A percentile compares a stretch with the other conserved stretches of the same genome.
These are phyloP conservation scores for Phylloporus arenicola DNA, from an alignment of 768 basidiomycete genomes.

Conservation along the genomic window DNA sequence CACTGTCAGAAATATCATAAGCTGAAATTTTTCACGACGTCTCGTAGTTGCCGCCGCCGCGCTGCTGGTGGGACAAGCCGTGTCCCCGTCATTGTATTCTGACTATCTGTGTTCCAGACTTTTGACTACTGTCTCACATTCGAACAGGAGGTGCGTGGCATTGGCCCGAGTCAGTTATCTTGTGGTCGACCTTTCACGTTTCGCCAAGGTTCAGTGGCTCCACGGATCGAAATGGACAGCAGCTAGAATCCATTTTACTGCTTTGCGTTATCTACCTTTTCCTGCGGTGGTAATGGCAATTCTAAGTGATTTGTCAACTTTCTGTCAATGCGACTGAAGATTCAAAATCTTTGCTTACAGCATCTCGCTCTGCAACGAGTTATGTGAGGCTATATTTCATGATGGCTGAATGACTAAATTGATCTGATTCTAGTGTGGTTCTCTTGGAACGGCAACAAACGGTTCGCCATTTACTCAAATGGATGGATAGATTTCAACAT, in stretches of 20 bases:
- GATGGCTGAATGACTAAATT: not conserved
- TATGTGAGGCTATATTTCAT: slow-evolving; percentile 6
- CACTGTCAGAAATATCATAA: not conserved
- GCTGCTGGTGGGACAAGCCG: slow-evolving; percentile 5
- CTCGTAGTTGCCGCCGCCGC: slow-evolving; percentile 9
- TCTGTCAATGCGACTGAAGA: not conserved
- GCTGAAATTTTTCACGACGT: too few relatives aligned
- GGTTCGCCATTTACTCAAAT: not conserved
- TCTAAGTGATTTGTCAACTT: slow-evolving; percentile 1
- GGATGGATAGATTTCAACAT: not conserved
- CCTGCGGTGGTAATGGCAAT: slow-evolving; percentile 11
- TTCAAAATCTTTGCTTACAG: not conserved
- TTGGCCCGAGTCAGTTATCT: not conserved
- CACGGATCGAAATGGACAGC: slow-evolving; percentile 14
- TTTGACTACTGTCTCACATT: slow-evolving; percentile 17
- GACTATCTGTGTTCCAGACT: slow-evolving; percentile 1
- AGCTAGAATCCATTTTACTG: slow-evolving; percentile 14
- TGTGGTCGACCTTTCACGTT: not conserved
- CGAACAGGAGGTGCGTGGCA: slow-evolving; percentile 7
- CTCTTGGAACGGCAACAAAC: slow-evolving; percentile 7
- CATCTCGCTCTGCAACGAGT: slow-evolving; percentile 1
- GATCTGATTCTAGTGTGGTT: slow-evolving; percentile 9
- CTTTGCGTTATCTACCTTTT: slow-evolving; percentile 21
- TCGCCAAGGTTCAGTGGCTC: slow-evolving; percentile 15
- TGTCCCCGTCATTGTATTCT: not conserved